Base-by-base conservation (phyloP, 148 eudicot species). In the Dysphania ambrosioides region DNA sequence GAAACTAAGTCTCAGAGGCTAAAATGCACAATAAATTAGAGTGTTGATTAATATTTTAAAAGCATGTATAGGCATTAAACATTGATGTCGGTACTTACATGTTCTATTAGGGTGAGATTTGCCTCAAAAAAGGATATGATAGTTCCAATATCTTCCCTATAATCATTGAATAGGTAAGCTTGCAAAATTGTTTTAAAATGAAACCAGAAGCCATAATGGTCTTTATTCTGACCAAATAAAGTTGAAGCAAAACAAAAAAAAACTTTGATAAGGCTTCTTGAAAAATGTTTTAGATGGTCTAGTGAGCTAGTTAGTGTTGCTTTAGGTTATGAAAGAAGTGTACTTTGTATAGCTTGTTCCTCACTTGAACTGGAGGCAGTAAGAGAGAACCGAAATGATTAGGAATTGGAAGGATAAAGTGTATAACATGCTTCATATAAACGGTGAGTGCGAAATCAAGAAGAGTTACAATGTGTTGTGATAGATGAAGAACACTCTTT, bases 91-190 rank as follows among this genome's bases (percentile, higher is more conserved):
- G 68, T 77, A 77, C 97, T 75, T 87, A 93, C 98, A 81, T 94
- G 98, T 74, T 84, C 93, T 23, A 97, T 91, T 56, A 94, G 87
- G 53, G 98, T 93, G 55, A 94, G 93, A 72, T 94, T 94, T 79
- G 98, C 98, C 83, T 94, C 97, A 51, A 94, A 94, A 79, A 94
- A 94, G 53, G 98, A 94, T 77, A 87, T 84, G 77, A 94, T 91
- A 29, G 98, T 94, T 44, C 98, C 98, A 57, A 94, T 94, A 75
- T 94, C 98, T 85, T 94, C 98, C 98, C 97, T 91, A 67, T 94
- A 94, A 74, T 94, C 92, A 75, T 94, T 91, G 72, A 94, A 94
- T 55, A 94, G 82, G 81, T 86, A 94, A 68, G 96, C 98, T 96
- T 94, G 96, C 83, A 85, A 11, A 60, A 29, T 58, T 16, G 24